A percentile compares a stretch with the other conserved stretches of the same genome.
Conservation (phyloP, 2,329 filamentous ascomycete species). For the Colletotrichum caudatum region DNA sequence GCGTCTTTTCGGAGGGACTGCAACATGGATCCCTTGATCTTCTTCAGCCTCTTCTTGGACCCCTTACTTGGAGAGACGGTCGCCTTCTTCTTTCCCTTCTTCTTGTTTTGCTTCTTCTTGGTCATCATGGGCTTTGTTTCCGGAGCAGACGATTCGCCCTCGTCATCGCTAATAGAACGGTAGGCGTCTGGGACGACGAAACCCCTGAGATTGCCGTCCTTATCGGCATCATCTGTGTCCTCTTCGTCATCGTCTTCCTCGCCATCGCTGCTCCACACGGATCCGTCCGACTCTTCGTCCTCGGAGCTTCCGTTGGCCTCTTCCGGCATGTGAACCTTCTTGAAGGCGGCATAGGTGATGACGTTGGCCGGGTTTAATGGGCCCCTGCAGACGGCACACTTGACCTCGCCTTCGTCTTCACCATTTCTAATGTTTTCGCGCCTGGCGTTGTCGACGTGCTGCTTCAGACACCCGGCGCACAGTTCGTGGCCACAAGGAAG, state of each 20-base stretch:
- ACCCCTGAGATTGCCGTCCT: constrained; percentile 59
- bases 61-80: constrained; percentile 40
- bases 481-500: constrained; percentile 86
- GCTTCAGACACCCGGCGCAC: constrained; percentile 81
- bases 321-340: constrained; percentile 76
- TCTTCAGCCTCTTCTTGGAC: constrained; percentile 51
- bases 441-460: constrained; percentile 71
- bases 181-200: constrained; percentile 66
- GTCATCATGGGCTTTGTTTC: constrained; percentile 25
- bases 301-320: constrained; percentile 48
- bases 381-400: constrained; percentile 83
- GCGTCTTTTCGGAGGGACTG: constrained; percentile 47
- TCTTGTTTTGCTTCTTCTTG: constrained; percentile 2
- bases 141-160: constrained; percentile 45
- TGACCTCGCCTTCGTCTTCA: constrained; percentile 67
- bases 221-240: constrained; percentile 46
- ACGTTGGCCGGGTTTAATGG: constrained; percentile 74
- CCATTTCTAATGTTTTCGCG: constrained; percentile 68
- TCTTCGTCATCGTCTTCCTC: constrained; percentile 47
- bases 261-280: constrained; percentile 51
- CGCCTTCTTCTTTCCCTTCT: constrained; percentile 42
- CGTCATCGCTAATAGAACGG: constrained; percentile 48
- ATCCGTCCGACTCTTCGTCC: constrained; percentile 51
- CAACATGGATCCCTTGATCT: constrained; percentile 53
- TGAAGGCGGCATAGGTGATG: constrained; percentile 81